phyloP scores from a whole-genome alignment of 176 grass and related monocot genomes.

The Eragrostis curvula region DNA sequence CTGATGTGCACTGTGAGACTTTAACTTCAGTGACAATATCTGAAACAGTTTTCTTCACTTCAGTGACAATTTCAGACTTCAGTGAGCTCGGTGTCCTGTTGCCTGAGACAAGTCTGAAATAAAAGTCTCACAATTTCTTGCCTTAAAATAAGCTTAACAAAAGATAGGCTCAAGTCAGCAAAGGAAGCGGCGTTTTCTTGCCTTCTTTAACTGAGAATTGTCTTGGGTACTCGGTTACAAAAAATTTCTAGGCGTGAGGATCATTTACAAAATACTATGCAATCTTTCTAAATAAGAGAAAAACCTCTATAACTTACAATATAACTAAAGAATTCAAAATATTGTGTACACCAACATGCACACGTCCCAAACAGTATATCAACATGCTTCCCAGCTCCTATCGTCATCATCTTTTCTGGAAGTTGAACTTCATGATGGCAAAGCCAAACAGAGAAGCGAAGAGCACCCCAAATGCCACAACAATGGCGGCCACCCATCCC shows the following conservation, averaged over 20 bases:
- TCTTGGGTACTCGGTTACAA: not conserved
- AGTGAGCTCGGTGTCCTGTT: no score
- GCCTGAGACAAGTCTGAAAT: no score
- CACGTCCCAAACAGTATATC: not conserved
- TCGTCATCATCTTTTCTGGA: slow-evolving; percentile 76
- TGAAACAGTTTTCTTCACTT: no score
- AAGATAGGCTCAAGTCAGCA: not conserved
- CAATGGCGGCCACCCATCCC: slow-evolving; percentile 56
- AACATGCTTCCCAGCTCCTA: no score
- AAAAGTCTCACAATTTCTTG: no score
- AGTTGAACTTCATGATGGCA: slow-evolving; percentile 83
- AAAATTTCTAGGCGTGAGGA: not conserved
- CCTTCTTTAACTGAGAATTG: not conserved
- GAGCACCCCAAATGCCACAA: slow-evolving; percentile 52
- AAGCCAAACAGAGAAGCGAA: slow-evolving; percentile 74
- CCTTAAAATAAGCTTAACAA: no score
- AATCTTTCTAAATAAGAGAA: not conserved
- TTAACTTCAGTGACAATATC: no score
- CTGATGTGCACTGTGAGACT: no score
- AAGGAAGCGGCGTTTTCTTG: not conserved
- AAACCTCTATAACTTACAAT: not conserved
- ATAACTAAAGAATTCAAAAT: not conserved
- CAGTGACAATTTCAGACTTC: no score
- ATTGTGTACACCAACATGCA: not conserved
- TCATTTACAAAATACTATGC: not conserved